These are phyloP conservation scores for Colletotrichum horii DNA, from an alignment of 2,329 filamentous ascomycete genomes.

Conservation along the genomic window DNA sequence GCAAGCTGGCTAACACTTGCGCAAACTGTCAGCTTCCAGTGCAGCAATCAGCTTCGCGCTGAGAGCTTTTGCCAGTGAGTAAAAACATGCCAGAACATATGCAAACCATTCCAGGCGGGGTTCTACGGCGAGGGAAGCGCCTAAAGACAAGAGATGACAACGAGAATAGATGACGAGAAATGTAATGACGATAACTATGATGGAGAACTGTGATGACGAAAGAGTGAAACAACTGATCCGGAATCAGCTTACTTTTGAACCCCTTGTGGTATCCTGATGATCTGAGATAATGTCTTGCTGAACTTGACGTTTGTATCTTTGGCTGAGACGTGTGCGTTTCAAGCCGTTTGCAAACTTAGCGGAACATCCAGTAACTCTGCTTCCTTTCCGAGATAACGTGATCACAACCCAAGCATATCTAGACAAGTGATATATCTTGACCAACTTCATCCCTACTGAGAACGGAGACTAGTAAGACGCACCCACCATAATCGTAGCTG, in stretches of 20 bases:
- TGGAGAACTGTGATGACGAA: too few relatives aligned
- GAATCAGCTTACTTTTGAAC: too few relatives aligned
- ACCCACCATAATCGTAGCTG: background rate
- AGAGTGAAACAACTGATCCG: too few relatives aligned
- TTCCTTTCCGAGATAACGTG: background rate
- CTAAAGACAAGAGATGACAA: background rate
- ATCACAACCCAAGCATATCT: background rate
- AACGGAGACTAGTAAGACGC: background rate
- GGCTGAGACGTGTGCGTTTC: background rate
- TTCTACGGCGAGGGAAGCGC: background rate
- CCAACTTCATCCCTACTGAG: background rate
- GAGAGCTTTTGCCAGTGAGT: background rate
- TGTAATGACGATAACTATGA: too few relatives aligned
- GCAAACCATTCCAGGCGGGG: background rate
- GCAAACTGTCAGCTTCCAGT: background rate
- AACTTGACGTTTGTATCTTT: background rate
- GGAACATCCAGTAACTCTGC: background rate
- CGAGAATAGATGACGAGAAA: background rate
- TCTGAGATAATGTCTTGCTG: background rate
- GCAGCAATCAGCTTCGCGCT: background rate
- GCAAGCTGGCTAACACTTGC: background rate
- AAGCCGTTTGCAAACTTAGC: background rate
- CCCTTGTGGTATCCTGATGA: too few relatives aligned
- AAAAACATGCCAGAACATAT: background rate
- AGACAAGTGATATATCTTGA: background rate